Conservation (phyloP, 768 basidiomycete species). For the Podaxis sp. region DNA sequence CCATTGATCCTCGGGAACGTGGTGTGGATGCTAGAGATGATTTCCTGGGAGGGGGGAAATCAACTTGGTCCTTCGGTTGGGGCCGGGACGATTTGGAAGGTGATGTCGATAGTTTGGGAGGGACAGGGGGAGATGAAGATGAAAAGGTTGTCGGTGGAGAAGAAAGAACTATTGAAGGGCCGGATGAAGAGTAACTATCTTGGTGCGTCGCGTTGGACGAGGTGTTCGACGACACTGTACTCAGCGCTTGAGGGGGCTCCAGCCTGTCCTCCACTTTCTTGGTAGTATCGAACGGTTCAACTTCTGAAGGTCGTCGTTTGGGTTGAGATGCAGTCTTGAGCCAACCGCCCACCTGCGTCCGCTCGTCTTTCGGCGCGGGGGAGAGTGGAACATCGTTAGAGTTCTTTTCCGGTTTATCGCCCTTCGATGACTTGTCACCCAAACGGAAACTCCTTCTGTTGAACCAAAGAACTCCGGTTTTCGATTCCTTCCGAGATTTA, state of each 20-base stretch:
- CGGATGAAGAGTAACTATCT: slow-evolving; percentile 1
- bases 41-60: slow-evolving; percentile 26
- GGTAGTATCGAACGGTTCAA: slow-evolving; percentile 15
- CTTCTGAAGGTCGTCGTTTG: slow-evolving; percentile 22
- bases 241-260: slow-evolving; percentile 17
- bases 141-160: slow-evolving; percentile 28
- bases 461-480: slow-evolving; percentile 44
- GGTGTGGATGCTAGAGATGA: slow-evolving; percentile 24
- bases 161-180: slow-evolving; percentile 16
- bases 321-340: slow-evolving; percentile 22
- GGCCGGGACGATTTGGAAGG: slow-evolving; percentile 21
- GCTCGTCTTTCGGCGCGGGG: slow-evolving; percentile 21
- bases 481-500: slow-evolving; percentile 40
- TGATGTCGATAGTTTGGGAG: slow-evolving; percentile 23
- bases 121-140: slow-evolving; percentile 19
- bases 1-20: slow-evolving; percentile 16
- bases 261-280: slow-evolving; percentile 19
- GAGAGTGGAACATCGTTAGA: slow-evolving; percentile 21
- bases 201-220: slow-evolving; percentile 12
- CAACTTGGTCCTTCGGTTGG: slow-evolving; percentile 19
- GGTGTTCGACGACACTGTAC: slow-evolving; percentile 14
- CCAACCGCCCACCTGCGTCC: slow-evolving; percentile 21
- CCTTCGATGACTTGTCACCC: slow-evolving; percentile 28
- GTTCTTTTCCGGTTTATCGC: slow-evolving; percentile 11
- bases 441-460: slow-evolving; percentile 51